Evolutionary conservation across 2,329 filamentous ascomycete species (phyloP).

Genomic region (Trichoderma citrinoviride): DNA sequence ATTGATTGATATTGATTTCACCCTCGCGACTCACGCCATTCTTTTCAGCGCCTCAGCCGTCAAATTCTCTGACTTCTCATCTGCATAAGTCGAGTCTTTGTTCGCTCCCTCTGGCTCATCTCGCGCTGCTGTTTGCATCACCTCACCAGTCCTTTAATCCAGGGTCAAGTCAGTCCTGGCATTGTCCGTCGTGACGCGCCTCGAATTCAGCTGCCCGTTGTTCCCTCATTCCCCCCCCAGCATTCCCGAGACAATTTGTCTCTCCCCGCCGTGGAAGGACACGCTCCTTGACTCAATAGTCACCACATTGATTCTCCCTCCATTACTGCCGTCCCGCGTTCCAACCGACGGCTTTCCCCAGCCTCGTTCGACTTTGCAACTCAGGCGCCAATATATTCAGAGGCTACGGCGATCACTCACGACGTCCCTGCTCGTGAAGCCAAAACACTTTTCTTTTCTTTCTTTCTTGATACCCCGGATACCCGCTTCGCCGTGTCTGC

Average conservation of each 20-base stretch:
- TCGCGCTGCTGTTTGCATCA: constrained; percentile 11
- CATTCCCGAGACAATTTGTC: constrained; percentile 28
- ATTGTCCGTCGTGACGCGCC: constrained; percentile 25
- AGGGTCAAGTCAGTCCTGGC: neutral
- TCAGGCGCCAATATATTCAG: constrained; percentile 18
- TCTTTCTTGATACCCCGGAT: constrained; percentile 7
- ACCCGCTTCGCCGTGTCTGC: neutral
- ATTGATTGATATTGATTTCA: neutral
- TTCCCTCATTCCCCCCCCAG: constrained; percentile 22
- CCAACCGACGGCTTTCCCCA: constrained; percentile 27
- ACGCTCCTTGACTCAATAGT: constrained; percentile 28
- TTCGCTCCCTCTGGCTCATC: constrained; percentile 23
- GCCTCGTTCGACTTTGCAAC: constrained; percentile 14
- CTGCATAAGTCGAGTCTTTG: constrained; percentile 17
- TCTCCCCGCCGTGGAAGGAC: constrained; percentile 25
- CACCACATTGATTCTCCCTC: constrained; percentile 30
- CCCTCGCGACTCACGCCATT: constrained; percentile 3
- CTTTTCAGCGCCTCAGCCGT: constrained; percentile 8
- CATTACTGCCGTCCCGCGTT: constrained; percentile 30
- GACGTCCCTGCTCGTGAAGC: constrained; percentile 14
- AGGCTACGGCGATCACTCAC: constrained; percentile 24
- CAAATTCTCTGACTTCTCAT: neutral
- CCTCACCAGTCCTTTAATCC: neutral
- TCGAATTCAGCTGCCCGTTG: constrained; percentile 28
- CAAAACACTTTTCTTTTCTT: neutral